Percentiles rank a stretch among this genome's conserved stretches.
phyloP scores from a whole-genome alignment of 805 yeast species.

The Ogataea nakhonphanomensis region DNA sequence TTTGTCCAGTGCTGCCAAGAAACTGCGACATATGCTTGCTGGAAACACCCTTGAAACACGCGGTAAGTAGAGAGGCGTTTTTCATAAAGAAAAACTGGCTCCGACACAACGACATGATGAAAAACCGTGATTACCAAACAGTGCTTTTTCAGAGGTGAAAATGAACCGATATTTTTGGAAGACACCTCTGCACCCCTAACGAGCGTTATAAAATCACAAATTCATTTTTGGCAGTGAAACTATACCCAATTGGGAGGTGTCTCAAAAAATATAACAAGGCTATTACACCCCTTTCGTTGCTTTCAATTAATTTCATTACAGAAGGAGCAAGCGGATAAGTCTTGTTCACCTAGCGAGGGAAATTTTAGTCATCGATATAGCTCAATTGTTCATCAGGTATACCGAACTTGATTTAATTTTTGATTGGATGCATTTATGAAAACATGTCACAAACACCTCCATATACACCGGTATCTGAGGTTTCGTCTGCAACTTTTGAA shows the following conservation, averaged over 20 bases:
- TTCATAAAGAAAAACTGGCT: slow-evolving; percentile 57
- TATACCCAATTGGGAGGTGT: slow-evolving; percentile 5
- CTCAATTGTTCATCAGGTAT: too few relatives aligned
- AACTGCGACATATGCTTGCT: slow-evolving; percentile 4
- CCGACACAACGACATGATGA: slow-evolving; percentile 39
- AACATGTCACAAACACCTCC: slow-evolving; percentile 16
- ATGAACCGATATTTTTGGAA: background rate
- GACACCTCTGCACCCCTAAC: slow-evolving; percentile 3
- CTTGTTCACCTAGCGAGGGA: too few relatives aligned
- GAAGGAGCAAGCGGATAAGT: too few relatives aligned
- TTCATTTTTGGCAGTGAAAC: slow-evolving; percentile 6
- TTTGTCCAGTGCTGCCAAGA: background rate
- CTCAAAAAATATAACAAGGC: slow-evolving; percentile 1
- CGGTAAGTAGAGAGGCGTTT: slow-evolving; percentile 43
- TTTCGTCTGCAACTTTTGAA: slow-evolving; percentile 8
- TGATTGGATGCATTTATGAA: background rate
- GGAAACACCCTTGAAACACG: slow-evolving; percentile 19
- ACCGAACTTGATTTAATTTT: too few relatives aligned
- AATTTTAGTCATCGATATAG: too few relatives aligned
- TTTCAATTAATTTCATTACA: background rate
- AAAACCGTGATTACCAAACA: background rate
- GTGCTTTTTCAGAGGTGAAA: slow-evolving; percentile 6
- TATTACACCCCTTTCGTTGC: slow-evolving; percentile 6
- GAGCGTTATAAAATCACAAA: too few relatives aligned
- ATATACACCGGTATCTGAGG: slow-evolving; percentile 15